phyloP scores from a whole-genome alignment of 345 rosid species.

The Gossypium arboreum region DNA sequence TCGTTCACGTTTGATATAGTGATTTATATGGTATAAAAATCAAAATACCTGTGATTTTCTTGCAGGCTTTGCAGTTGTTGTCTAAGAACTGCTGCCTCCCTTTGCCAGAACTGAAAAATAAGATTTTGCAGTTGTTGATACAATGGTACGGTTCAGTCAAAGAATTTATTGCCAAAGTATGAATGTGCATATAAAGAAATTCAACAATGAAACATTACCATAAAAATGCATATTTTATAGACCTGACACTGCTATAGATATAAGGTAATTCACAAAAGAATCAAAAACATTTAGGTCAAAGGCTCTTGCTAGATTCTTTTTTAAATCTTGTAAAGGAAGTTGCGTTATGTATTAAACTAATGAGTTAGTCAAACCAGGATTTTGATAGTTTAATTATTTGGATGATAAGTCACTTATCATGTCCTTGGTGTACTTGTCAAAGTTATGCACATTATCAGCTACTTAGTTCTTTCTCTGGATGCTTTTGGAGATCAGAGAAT shows the following conservation, averaged over 20 bases:
- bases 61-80: slow-evolving; percentile 69
- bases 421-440: not conserved
- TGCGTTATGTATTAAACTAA: not conserved
- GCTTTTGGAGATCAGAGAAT: not conserved
- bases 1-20: not conserved
- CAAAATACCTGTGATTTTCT: slow-evolving; percentile 68
- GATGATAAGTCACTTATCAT: not conserved
- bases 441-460: not conserved
- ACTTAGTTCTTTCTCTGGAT: not conserved
- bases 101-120: slow-evolving; percentile 72
- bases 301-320: not conserved
- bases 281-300: not conserved
- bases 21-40: slow-evolving; percentile 6
- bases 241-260: not conserved
- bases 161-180: not conserved
- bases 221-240: not conserved
- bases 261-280: not conserved
- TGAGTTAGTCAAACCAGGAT: not conserved
- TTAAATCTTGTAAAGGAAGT: not conserved
- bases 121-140: not conserved
- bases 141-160: not conserved
- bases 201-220: not conserved
- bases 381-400: not conserved
- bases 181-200: not conserved
- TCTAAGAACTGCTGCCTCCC: slow-evolving; percentile 68